phyloP scores from a whole-genome alignment of 2,329 filamentous ascomycete genomes.

The Whalleya microplaca region DNA sequence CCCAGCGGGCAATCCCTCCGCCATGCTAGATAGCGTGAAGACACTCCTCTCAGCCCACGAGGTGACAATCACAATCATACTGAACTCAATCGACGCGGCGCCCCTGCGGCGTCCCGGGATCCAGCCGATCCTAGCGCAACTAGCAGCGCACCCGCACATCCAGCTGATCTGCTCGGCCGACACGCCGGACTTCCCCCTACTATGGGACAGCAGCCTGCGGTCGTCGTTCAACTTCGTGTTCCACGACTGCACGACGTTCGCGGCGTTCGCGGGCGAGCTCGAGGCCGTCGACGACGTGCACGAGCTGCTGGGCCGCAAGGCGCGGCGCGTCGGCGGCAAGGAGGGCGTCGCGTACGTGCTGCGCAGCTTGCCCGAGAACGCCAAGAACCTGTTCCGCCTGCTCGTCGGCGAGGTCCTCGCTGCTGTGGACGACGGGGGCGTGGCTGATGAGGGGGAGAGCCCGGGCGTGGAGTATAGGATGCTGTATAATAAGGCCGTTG shows the following conservation, averaged over 20 bases:
- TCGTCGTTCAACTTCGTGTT: conserved; percentile 85
- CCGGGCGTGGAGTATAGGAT: conserved; percentile 86
- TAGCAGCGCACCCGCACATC: conserved; percentile 75
- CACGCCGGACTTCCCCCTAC: conserved; percentile 81
- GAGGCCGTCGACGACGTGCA: conserved; percentile 91
- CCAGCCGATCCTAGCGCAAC: conserved; percentile 74
- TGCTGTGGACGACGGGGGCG: conserved; percentile 65
- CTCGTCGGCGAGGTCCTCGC: conserved; percentile 83
- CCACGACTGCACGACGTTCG: conserved; percentile 93
- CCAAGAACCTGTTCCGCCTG: conserved; percentile 82
- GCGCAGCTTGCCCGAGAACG: conserved; percentile 88
- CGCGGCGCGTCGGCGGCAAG: conserved; percentile 79
- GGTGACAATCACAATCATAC: conserved; percentile 65
- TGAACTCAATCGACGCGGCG: conserved; percentile 86
- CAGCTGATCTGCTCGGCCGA: conserved; percentile 81
- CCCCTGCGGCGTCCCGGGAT: conserved; percentile 71
- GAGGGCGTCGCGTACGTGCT: conserved; percentile 93
- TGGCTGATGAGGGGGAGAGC: conserved; percentile 51
- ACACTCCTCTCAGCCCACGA: conserved; percentile 58
- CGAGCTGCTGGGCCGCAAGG: conserved; percentile 79
- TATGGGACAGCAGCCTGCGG: conserved; percentile 89
- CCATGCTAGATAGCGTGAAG: conserved; percentile 70
- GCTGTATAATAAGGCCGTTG: conserved; percentile 91
- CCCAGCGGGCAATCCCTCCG: conserved; percentile 65
- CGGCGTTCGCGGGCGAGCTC: conserved; percentile 71